Percentiles rank a stretch among this genome's conserved stretches.
Evolutionary conservation across 2,329 filamentous ascomycete genomes (phyloP).

Genomic region (Fusarium palustre): DNA sequence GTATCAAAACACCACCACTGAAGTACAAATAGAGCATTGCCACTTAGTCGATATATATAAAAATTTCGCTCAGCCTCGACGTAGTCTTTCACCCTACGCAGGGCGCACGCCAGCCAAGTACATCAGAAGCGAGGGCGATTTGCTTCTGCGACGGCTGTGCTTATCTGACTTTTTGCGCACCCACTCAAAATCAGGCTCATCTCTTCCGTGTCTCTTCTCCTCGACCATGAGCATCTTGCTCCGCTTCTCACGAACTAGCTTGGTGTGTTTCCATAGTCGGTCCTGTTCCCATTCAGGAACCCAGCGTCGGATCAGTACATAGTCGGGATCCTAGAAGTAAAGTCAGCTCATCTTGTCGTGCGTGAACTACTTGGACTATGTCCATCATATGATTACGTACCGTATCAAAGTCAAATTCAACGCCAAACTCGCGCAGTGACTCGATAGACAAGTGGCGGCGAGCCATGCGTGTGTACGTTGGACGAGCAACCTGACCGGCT

Average conservation of each 20-base stretch:
- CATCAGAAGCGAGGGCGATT: conserved; percentile 67
- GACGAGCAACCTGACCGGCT: conserved; percentile 48
- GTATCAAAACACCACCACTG: conserved; percentile 42
- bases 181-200: conserved; percentile 65
- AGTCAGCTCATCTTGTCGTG: conserved; percentile 49
- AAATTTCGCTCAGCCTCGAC: conserved; percentile 1
- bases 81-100: conserved; percentile 43
- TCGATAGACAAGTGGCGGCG: conserved; percentile 71
- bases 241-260: conserved; percentile 69
- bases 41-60: conserved; percentile 10
- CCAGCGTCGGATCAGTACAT: conserved; percentile 78
- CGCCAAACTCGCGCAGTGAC: conserved; percentile 65
- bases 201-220: conserved; percentile 57
- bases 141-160: conserved; percentile 64
- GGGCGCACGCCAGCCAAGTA: conserved; percentile 67
- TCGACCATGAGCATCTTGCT: conserved; percentile 62
- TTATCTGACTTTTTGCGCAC: conserved; percentile 67
- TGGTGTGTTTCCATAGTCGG: conserved; percentile 78
- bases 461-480: conserved; percentile 74
- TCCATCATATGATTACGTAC: conserved; percentile 55
- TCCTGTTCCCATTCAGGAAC: conserved; percentile 78
- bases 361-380: neutral
- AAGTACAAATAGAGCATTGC: conserved; percentile 25
- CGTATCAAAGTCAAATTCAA: conserved; percentile 68
- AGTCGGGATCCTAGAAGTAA: conserved; percentile 69